A percentile compares a stretch with the other conserved stretches of the same genome.
These are phyloP conservation scores for Phialophora macrospora DNA, from an alignment of 2,329 filamentous ascomycete species.

Conservation along the genomic window DNA sequence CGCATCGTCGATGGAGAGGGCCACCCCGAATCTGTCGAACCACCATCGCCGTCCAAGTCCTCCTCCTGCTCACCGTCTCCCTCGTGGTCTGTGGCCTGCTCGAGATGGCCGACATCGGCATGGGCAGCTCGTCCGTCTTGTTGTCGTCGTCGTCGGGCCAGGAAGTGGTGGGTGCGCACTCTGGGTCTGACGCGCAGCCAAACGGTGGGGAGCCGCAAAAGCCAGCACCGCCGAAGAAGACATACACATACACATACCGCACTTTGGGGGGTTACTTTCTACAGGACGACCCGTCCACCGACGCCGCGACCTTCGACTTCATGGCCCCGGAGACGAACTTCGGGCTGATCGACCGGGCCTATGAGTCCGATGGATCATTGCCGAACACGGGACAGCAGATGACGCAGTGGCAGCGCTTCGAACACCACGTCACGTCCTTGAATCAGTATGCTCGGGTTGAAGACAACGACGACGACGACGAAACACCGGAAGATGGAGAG, in stretches of 20 bases:
- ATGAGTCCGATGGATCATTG: slow-evolving; percentile 47
- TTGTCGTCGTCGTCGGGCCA: slow-evolving; percentile 15
- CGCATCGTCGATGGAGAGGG: slow-evolving; percentile 30
- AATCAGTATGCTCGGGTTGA: slow-evolving; percentile 46
- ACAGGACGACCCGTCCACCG: slow-evolving; percentile 56
- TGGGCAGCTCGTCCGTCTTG: slow-evolving; percentile 12
- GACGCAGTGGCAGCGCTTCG: slow-evolving; percentile 64
- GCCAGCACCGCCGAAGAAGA: slow-evolving; percentile 9
- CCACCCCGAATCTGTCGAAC: slow-evolving; percentile 28
- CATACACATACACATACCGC: slow-evolving; percentile 27
- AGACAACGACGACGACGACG: neutral
- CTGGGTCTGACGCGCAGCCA: slow-evolving; percentile 19
- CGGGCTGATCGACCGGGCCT: slow-evolving; percentile 55
- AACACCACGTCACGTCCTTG: slow-evolving; percentile 54
- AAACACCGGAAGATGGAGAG: slow-evolving; percentile 5
- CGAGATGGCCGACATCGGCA: slow-evolving; percentile 24
- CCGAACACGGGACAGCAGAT: slow-evolving; percentile 38
- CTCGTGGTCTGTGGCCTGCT: slow-evolving; percentile 60
- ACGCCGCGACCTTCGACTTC: slow-evolving; percentile 55
- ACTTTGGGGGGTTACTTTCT: slow-evolving; percentile 38
- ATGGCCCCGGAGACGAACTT: slow-evolving; percentile 46
- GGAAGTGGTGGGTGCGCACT: slow-evolving; percentile 28
- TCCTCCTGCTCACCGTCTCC: slow-evolving; percentile 71
- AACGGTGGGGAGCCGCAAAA: slow-evolving; percentile 2
- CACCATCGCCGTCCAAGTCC: slow-evolving; percentile 30